phyloP scores from a whole-genome alignment of 495 filamentous ascomycete genomes.

The Aspergillus coremiiformis region DNA sequence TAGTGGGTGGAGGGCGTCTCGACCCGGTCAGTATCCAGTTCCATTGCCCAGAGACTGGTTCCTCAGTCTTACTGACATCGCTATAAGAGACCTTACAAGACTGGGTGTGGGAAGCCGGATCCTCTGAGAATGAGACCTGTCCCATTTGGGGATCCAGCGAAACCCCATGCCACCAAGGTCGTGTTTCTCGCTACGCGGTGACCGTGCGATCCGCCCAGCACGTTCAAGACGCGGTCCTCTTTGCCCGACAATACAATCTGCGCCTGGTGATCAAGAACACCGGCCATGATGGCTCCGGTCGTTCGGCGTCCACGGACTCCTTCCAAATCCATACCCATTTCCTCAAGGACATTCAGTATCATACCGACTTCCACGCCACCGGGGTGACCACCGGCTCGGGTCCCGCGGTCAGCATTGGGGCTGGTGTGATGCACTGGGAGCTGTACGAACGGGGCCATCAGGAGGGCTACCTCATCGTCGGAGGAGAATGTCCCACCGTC shows the following conservation, averaged over 20 bases:
- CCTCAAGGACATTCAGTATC: slow-evolving; percentile 33
- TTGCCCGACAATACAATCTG: slow-evolving; percentile 42
- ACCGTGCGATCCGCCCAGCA: background rate
- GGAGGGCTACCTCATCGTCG: slow-evolving; percentile 34
- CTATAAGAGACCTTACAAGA: slow-evolving; percentile 4
- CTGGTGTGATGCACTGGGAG: slow-evolving; percentile 41
- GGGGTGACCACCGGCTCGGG: slow-evolving; percentile 26
- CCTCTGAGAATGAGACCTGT: background rate
- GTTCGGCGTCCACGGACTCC: slow-evolving; percentile 47
- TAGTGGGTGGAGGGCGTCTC: background rate
- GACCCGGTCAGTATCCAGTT: slow-evolving; percentile 4
- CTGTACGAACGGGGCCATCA: slow-evolving; percentile 35
- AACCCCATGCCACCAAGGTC: slow-evolving; percentile 12
- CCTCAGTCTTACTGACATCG: too few relatives aligned
- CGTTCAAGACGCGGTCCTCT: slow-evolving; percentile 41
- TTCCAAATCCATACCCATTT: slow-evolving; percentile 7
- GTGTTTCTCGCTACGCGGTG: slow-evolving; percentile 8
- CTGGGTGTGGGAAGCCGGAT: slow-evolving; percentile 3
- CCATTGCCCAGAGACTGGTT: too few relatives aligned
- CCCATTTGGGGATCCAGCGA: background rate
- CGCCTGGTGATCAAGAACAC: slow-evolving; percentile 52
- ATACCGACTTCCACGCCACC: slow-evolving; percentile 35
- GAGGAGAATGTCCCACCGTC: slow-evolving; percentile 35
- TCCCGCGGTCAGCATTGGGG: slow-evolving; percentile 41
- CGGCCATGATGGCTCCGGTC: slow-evolving; percentile 48